Conservation (phyloP, 345 rosid genomes). For the Orychophragmus violaceus region DNA sequence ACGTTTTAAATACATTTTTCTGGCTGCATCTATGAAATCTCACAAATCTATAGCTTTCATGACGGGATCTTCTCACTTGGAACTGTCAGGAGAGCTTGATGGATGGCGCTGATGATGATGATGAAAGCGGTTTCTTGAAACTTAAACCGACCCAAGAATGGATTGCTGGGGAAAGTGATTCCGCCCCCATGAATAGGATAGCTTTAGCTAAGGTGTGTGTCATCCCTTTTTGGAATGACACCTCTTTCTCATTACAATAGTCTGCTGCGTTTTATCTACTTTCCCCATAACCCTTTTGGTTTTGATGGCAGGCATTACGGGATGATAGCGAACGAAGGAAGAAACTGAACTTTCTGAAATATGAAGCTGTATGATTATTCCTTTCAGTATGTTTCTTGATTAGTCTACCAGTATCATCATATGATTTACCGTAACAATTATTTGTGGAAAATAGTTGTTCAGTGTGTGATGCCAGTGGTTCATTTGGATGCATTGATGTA, state of each 20-base stretch:
- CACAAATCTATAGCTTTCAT: too few species aligned
- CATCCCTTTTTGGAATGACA: not conserved
- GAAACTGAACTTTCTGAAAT: constrained; percentile 75
- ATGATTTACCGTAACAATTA: too few species aligned
- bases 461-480: not conserved
- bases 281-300: constrained; percentile 6
- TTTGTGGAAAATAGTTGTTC: not conserved
- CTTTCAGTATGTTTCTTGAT: constrained; percentile 33
- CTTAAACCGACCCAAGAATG: constrained; percentile 64
- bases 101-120: constrained; percentile 32
- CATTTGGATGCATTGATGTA: not conserved
- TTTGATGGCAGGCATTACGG: constrained; percentile 47
- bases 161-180: constrained; percentile 49
- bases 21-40: too few species aligned
- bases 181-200: constrained; percentile 79
- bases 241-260: not conserved
- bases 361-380: constrained; percentile 78
- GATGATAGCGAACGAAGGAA: constrained; percentile 81
- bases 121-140: constrained; percentile 72
- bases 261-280: not conserved
- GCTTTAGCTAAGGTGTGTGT: constrained; percentile 54
- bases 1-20: too few species aligned
- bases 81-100: constrained; percentile 33
- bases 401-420: constrained; percentile 19
- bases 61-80: not conserved